Evolutionary conservation across 1,139 yeast genomes (phyloP), one percentile per base, ranked within the genome.

Genomic region (Magnusiomyces tetraspermus): DNA sequence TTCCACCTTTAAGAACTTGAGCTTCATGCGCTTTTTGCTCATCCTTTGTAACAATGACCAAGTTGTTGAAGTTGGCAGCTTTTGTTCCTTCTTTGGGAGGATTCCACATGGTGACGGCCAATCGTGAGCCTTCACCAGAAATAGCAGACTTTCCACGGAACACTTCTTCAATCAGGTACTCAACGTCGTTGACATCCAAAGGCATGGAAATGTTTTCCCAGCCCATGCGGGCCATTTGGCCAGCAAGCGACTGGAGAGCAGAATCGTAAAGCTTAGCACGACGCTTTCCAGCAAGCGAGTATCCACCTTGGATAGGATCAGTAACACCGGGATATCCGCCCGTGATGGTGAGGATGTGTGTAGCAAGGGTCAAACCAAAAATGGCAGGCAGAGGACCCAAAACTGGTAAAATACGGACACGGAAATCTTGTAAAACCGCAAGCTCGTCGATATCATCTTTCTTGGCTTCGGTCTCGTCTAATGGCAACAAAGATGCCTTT

Each of bases 351-450:
- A 92, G 70, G 45, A 92, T 73, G 68, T 86, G 83, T 0, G 97
- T 84, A 2, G 96, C 95, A 55, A 92, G 77, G 0, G 96, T 80
- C 49, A 92, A 75, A 1, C 98, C 98, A 71, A 92, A 92, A 71
- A 90, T 85, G 8, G 94, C 97, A 0, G 98, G 98, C 83, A 92
- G 80, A 0, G 98, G 88, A 1, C 98, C 97, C 58, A 92, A 71
- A 0, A 92, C 98, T 0, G 98, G 98, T 55, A 92, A 74, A 51
- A 92, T 90, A 60, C 98, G 77, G 3, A 90, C 97, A 59, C 98
- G 77, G 73, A 92, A 92, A 71, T 89, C 90, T 62, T 80, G 83
- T 57, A 92, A 70, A 1, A 96, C 95, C 53, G 95, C 82, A 51
- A 92, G 74, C 67, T 92, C 95, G 58, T 82, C 95, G 36, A 90